Evolutionary conservation across 495 filamentous ascomycete genomes (phyloP), one percentile per base, ranked within the genome.

Genomic region (Hypoxylon perforatum): DNA sequence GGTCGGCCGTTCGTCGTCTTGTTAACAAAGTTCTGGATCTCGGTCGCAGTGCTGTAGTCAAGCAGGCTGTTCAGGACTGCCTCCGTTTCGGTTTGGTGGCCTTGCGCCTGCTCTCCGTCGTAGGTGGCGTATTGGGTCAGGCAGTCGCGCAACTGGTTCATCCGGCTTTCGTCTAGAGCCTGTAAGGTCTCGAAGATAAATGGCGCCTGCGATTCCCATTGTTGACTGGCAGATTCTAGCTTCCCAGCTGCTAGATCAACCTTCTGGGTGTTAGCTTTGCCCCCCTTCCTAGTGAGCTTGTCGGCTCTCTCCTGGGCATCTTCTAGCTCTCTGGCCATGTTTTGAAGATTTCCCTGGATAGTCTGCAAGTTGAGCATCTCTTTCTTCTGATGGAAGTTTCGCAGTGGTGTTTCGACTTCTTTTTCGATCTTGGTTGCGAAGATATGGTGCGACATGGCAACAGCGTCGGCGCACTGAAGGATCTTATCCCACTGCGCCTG

Each of bases 141-240:
- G 52, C 91, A 89, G 77, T 98, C 94, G 44, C 95, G 91, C 51
- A 99, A 82, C 75, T 96, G 91, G 75, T 97, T 97, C 62, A 96
- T 82, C 57, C 96, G 85, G 57, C 84, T 88, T 78, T 99, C 96
- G 61, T 99, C 96, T 15, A 93, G 80, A 6, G 92, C 88, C 76
- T 99, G 96, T 15, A 99, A 87, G 60, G 90, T 92, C 76, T 98
- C 96, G 73, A 96, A 98, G 56, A 97, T 90, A 77, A 91, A 98
- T 6, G 96, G 96, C 33, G 96, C 92, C 74, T 97, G 92, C 8
- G 95, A 96, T 33, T 97, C 90, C 96, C 96, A 99, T 75, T 96
- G 91, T 62, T 89, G 85, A 48, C 79, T 86, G 3, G 93, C 90
- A 66, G 86, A 88, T 50, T 96, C 91, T 12, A 95, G 84, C 44